phyloP scores from a whole-genome alignment of 2,329 filamentous ascomycete genomes.

The Neonectria coccinea region DNA sequence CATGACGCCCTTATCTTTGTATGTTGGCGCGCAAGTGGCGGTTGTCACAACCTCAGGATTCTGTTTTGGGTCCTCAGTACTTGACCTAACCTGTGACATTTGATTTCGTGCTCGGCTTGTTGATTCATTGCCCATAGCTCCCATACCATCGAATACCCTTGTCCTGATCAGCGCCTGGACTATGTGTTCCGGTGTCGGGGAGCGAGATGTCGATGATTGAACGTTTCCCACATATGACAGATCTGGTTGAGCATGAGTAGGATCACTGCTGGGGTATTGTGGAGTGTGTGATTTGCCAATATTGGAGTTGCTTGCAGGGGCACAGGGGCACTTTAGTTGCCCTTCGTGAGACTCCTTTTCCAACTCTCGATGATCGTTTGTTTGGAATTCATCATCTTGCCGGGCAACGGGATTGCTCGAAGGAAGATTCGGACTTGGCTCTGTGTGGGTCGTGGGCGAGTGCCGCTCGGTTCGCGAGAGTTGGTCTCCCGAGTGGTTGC shows the following conservation, averaged over 20 bases:
- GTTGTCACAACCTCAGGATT: background rate
- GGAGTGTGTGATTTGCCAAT: background rate
- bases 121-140: background rate
- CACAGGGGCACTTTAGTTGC: background rate
- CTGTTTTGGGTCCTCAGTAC: no score
- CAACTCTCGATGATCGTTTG: background rate
- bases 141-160: conserved; percentile 36
- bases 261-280: background rate
- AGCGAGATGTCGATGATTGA: background rate
- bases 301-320: background rate
- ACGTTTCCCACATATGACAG: background rate
- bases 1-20: conserved; percentile 40
- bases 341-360: background rate
- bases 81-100: background rate
- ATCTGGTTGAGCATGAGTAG: background rate
- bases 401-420: no score
- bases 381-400: background rate
- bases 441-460: background rate
- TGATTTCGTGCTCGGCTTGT: background rate
- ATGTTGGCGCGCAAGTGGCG: conserved; percentile 1
- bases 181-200: conserved; percentile 15
- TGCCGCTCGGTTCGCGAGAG: background rate
- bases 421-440: background rate
- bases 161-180: conserved; percentile 33
- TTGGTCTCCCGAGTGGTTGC: no score